phyloP scores from a whole-genome alignment of 352 stramenopile species.

The Globisporangium nagaii region DNA sequence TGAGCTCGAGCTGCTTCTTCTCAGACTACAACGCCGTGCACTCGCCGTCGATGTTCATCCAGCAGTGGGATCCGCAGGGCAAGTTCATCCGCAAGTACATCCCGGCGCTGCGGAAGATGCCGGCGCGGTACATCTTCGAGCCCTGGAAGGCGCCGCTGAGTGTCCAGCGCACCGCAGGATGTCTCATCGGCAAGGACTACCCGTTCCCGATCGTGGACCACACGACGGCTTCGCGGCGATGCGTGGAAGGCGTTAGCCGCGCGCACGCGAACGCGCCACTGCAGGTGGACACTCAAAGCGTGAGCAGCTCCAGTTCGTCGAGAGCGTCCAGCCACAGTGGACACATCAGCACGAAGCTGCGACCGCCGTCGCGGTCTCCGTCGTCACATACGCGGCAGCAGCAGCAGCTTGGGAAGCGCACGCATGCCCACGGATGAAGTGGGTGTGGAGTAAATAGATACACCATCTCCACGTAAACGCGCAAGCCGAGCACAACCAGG shows the following conservation, averaged over 20 bases:
- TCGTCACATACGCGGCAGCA: neutral
- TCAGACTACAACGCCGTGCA: conserved; percentile 95
- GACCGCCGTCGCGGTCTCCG: neutral
- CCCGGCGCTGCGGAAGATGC: conserved; percentile 86
- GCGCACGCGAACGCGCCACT: conserved; percentile 18
- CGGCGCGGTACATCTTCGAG: conserved; percentile 95
- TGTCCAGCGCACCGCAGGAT: conserved; percentile 81
- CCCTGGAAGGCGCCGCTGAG: conserved; percentile 92
- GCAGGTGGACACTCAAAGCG: neutral
- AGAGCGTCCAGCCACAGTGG: neutral
- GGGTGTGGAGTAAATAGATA: neutral
- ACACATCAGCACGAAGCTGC: neutral
- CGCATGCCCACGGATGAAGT: conserved; percentile 5
- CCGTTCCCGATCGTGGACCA: conserved; percentile 94
- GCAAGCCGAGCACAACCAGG: no score
- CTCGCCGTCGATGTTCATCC: conserved; percentile 86
- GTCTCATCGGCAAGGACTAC: conserved; percentile 92
- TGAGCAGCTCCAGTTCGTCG: neutral
- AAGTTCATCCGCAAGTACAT: conserved; percentile 91
- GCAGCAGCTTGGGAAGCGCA: neutral
- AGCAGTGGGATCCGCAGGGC: conserved; percentile 91
- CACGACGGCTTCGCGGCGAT: conserved; percentile 82
- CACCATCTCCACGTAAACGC: neutral
- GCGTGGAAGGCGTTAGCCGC: conserved; percentile 86
- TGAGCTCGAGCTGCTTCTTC: conserved; percentile 93